Conservation (phyloP, 257 asterid species). For the Scutellaria minor region DNA sequence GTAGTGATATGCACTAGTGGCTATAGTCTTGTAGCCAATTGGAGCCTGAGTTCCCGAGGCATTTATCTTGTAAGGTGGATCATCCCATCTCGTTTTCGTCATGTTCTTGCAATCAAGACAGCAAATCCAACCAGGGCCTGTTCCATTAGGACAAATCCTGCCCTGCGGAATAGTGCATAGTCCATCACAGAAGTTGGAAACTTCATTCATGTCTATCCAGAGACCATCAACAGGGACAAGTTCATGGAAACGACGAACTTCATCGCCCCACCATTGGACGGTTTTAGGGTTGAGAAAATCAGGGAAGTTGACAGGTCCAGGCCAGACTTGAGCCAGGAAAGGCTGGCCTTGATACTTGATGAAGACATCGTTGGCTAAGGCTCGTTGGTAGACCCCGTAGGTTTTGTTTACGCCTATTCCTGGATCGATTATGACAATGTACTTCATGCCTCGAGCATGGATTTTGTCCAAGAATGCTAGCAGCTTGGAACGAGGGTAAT, state of each 20-base stretch:
- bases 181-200: constrained; percentile 73
- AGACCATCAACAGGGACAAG: constrained; percentile 85
- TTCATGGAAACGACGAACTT: constrained; percentile 69
- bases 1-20: constrained; percentile 75
- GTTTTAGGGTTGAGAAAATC: constrained; percentile 79
- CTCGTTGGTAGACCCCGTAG: constrained; percentile 73
- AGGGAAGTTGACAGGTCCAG: constrained; percentile 85
- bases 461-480: constrained; percentile 67
- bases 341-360: constrained; percentile 78
- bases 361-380: constrained; percentile 71
- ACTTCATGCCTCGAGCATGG: constrained; percentile 77
- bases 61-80: constrained; percentile 85
- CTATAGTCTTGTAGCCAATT: constrained; percentile 77
- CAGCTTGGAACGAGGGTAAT: constrained; percentile 71
- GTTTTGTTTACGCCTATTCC: constrained; percentile 74
- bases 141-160: constrained; percentile 63
- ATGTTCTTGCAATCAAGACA: constrained; percentile 84
- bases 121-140: constrained; percentile 82
- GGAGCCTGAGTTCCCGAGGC: constrained; percentile 71
- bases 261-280: constrained; percentile 80
- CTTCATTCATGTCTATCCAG: constrained; percentile 92
- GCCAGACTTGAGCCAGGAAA: constrained; percentile 86
- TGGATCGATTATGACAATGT: constrained; percentile 77
- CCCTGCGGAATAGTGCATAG: constrained; percentile 65
- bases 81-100: constrained; percentile 78